Evolutionary conservation across 768 basidiomycete genomes (phyloP).

Genomic region (Lentinula boryana): DNA sequence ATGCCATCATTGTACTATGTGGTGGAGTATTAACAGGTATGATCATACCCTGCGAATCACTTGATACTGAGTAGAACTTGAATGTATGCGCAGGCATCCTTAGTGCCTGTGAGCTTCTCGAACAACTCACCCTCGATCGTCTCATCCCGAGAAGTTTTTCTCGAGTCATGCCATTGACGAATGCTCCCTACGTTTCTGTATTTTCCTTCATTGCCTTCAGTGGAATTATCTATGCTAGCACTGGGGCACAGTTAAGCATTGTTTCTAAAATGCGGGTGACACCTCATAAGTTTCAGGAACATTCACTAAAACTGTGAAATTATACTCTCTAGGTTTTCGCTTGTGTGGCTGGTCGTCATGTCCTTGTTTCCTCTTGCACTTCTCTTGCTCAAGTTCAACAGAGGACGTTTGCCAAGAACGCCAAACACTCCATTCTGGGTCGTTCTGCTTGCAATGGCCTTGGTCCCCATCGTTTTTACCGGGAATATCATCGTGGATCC

Average conservation of each 20-base stretch:
- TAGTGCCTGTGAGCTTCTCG: slow-evolving; percentile 52
- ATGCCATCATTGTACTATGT: slow-evolving; percentile 67
- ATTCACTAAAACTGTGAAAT: not conserved
- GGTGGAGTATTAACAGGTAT: slow-evolving; percentile 66
- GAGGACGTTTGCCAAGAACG: slow-evolving; percentile 47
- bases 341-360: slow-evolving; percentile 65
- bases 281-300: not conserved
- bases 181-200: slow-evolving; percentile 47
- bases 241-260: slow-evolving; percentile 44
- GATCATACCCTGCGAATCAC: not conserved
- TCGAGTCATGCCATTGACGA: slow-evolving; percentile 39
- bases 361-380: slow-evolving; percentile 55
- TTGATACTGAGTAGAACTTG: not conserved
- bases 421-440: slow-evolving; percentile 31
- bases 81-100: slow-evolving; percentile 37
- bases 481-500: slow-evolving; percentile 61
- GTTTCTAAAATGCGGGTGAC: slow-evolving; percentile 55
- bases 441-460: slow-evolving; percentile 34
- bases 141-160: slow-evolving; percentile 53
- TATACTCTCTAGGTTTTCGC: slow-evolving; percentile 45
- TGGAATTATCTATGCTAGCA: slow-evolving; percentile 49
- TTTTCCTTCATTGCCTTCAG: slow-evolving; percentile 44
- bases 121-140: slow-evolving; percentile 52
- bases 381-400: slow-evolving; percentile 58
- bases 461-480: slow-evolving; percentile 39